These are phyloP conservation scores for Trichoderma sp. DNA, from an alignment of 2,329 filamentous ascomycete species.

Conservation along the genomic window DNA sequence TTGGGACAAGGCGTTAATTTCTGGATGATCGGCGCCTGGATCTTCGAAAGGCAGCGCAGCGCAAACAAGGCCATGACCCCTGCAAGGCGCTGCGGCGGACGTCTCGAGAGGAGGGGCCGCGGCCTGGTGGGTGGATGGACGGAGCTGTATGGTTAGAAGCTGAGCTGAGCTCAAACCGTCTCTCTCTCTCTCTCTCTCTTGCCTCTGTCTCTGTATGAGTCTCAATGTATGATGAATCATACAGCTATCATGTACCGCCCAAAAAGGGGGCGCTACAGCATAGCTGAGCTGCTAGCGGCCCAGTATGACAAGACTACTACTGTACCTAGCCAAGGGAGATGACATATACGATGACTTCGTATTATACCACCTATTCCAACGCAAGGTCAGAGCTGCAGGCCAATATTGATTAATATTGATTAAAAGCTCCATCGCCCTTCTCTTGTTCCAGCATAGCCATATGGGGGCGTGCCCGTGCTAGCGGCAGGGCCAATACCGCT, in stretches of 20 bases:
- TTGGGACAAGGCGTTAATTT: constrained; percentile 20
- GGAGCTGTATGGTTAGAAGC: no score
- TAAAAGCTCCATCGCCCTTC: not conserved
- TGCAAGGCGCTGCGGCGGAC: constrained; percentile 7
- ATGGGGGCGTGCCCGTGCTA: not conserved
- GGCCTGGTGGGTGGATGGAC: not conserved
- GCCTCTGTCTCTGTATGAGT: no score
- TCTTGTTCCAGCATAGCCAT: constrained; percentile 17
- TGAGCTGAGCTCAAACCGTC: not conserved
- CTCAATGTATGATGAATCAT: not conserved
- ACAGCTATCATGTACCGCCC: not conserved
- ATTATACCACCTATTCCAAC: not conserved
- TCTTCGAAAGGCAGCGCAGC: constrained; percentile 11
- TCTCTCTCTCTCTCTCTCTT: not conserved
- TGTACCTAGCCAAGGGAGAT: not conserved
- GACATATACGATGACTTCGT: not conserved
- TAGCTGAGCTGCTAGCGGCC: not conserved
- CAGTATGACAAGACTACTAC: not conserved
- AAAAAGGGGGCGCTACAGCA: not conserved
- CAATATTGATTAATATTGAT: not conserved
- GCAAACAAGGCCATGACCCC: constrained; percentile 27
- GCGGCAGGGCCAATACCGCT: not conserved
- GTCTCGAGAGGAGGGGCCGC: not conserved
- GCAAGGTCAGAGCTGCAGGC: not conserved
- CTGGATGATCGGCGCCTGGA: constrained; percentile 28